Evolutionary conservation across 2,329 filamentous ascomycete species (phyloP).

Genomic region (Coleophoma crateriformis): DNA sequence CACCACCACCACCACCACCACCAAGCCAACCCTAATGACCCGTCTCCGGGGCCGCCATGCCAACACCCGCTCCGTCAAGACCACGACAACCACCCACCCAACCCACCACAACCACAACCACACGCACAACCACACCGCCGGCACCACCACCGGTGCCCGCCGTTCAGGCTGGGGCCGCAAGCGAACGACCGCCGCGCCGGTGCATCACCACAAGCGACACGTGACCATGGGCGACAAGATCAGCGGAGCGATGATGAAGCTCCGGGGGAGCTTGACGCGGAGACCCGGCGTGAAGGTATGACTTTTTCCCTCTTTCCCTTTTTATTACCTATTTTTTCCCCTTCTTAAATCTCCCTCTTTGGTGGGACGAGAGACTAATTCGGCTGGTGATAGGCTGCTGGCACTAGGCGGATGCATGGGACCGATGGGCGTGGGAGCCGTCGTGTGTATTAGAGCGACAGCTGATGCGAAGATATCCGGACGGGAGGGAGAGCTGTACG

Average conservation of each 20-base stretch:
- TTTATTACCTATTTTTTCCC: neutral
- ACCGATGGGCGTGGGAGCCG: slow-evolving; percentile 62
- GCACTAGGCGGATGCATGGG: slow-evolving; percentile 67
- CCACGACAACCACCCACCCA: slow-evolving; percentile 19
- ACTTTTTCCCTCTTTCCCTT: slow-evolving; percentile 8
- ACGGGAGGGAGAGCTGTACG: neutral
- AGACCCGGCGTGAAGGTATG: slow-evolving; percentile 65
- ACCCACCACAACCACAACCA: too few species aligned
- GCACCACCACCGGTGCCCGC: slow-evolving; percentile 22
- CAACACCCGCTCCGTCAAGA: slow-evolving; percentile 24
- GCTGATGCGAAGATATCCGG: too few species aligned
- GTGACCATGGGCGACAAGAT: slow-evolving; percentile 71
- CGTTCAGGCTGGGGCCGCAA: slow-evolving; percentile 15
- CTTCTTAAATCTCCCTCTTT: neutral
- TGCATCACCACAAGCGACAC: slow-evolving; percentile 62
- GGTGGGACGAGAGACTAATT: neutral
- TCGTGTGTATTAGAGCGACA: slow-evolving; percentile 16
- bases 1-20: slow-evolving; percentile 28
- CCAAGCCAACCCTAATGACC: slow-evolving; percentile 46
- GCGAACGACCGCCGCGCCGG: slow-evolving; percentile 35
- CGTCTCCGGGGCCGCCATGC: slow-evolving; percentile 39
- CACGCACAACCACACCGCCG: neutral
- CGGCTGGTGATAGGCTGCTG: slow-evolving; percentile 50
- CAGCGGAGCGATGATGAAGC: slow-evolving; percentile 66
- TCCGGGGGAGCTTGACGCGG: slow-evolving; percentile 64